These are phyloP conservation scores for Paecilomyces dactylethromorphus DNA, from an alignment of 2,329 filamentous ascomycete species.

Conservation along the genomic window DNA sequence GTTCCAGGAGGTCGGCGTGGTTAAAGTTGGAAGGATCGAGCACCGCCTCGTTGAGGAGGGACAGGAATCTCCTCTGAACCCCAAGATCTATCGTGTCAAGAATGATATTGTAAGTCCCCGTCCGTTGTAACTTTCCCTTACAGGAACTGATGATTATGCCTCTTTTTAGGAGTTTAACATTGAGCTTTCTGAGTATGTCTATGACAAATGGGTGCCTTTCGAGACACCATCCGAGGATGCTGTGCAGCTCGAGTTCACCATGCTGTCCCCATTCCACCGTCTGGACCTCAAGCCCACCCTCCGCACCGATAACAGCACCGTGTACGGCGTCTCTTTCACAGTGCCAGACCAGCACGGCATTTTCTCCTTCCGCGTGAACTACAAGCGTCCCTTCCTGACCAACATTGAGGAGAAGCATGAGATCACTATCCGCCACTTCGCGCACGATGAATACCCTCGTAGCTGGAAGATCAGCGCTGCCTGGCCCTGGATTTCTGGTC, in stretches of 20 bases:
- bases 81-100: conserved; percentile 89
- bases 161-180: conserved; percentile 67
- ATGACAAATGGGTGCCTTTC: conserved; percentile 71
- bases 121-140: not conserved
- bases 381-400: conserved; percentile 88
- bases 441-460: conserved; percentile 92
- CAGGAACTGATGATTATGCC: conserved; percentile 18
- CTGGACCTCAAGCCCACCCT: conserved; percentile 59
- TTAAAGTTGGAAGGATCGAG: conserved; percentile 75
- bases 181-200: conserved; percentile 77
- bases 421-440: conserved; percentile 91
- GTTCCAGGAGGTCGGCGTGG: conserved; percentile 86
- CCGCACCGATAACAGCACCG: conserved; percentile 59
- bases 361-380: conserved; percentile 97
- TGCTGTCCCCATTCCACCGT: conserved; percentile 96
- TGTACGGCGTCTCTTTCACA: conserved; percentile 69
- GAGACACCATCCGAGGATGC: conserved; percentile 61
- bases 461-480: conserved; percentile 84
- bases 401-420: conserved; percentile 90
- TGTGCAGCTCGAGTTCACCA: conserved; percentile 93
- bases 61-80: conserved; percentile 58
- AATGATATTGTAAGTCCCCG: conserved; percentile 76
- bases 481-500: conserved; percentile 90
- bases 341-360: conserved; percentile 97
- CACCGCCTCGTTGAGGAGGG: conserved; percentile 54